Conservation (phyloP, 2,329 filamentous ascomycete species). For the Exserohilum rostratum region DNA sequence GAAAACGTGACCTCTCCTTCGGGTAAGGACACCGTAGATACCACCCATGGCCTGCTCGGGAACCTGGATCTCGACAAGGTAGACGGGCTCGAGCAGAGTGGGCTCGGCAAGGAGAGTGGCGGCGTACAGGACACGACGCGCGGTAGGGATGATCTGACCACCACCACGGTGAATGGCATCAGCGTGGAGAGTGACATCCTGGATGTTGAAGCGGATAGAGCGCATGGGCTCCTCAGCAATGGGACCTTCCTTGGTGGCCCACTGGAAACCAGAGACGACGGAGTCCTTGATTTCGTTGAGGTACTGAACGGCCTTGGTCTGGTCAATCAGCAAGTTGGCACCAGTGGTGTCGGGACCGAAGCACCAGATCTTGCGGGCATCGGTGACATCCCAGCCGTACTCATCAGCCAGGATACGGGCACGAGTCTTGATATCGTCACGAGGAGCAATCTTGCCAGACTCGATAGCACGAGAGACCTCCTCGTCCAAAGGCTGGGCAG, state of each 20-base stretch:
- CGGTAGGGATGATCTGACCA: slow-evolving; percentile 97
- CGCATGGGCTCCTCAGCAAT: slow-evolving; percentile 98
- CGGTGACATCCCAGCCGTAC: slow-evolving; percentile 98
- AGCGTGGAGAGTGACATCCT: slow-evolving; percentile 99
- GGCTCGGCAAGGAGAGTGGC: slow-evolving; percentile 89
- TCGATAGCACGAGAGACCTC: slow-evolving; percentile 92
- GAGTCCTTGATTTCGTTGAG: slow-evolving; percentile 99
- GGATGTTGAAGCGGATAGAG: slow-evolving; percentile 95
- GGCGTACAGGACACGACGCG: slow-evolving; percentile 97
- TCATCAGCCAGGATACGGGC: slow-evolving; percentile 96
- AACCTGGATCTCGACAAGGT: slow-evolving; percentile 99
- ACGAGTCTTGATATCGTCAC: slow-evolving; percentile 99
- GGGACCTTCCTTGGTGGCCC: slow-evolving; percentile 97
- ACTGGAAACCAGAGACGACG: slow-evolving; percentile 99
- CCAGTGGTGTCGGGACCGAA: slow-evolving; percentile 98
- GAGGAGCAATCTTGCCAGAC: slow-evolving; percentile 85
- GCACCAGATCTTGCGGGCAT: slow-evolving; percentile 99
- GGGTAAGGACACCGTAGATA: slow-evolving; percentile 99
- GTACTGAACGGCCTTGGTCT: slow-evolving; percentile 99
- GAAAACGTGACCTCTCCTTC: slow-evolving; percentile 98
- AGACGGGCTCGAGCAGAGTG: slow-evolving; percentile 93
- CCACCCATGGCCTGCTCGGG: slow-evolving; percentile 99
- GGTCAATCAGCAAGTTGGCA: slow-evolving; percentile 97
- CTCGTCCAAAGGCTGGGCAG: slow-evolving; percentile 87
- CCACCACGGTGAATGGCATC: slow-evolving; percentile 99